Evolutionary conservation across 1,139 yeast genomes (phyloP), one percentile per base, ranked within the genome.

Genomic region (Meyerozyma elateridarum): DNA sequence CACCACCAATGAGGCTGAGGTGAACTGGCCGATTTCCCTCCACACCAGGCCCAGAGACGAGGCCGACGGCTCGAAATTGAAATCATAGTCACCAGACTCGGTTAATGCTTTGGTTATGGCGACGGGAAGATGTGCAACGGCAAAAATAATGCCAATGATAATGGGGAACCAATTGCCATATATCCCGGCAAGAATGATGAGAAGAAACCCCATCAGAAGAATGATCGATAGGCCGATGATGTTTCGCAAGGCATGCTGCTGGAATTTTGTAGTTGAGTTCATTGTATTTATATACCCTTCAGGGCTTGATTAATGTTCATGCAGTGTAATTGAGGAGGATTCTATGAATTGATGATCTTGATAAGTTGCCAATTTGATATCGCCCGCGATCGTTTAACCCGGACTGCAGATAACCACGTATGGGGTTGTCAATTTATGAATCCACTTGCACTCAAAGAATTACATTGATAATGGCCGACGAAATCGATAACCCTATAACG

Each of bases 91-190:
- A 24, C 62, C 54, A 14, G 57, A 53, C 26, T 42, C 50, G n/a
- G 58, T 39, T 8, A 61, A 32, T 2, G 64, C 61, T 16, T 53
- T 56, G 16, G 72, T 50, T 9, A 68, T 49, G 6, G 56, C 71
- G 20, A 79, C 72, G 2, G 95, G 95, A 25, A 83, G 46, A 38
- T 87, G 88, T 3, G 94, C 91, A 26, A 77, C 49, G 25, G 78
- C 65, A 50, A 61, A 73, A 31, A 55, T 57, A 37, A 65, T 49
- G 43, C 79, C 80, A 39, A 75, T 73, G 29, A 79, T 61, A 25
- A 82, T 65, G 3, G 95, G 93, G 42, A 74, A 67, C 94, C 94
- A 85, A 53, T 81, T 83, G 33, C 83, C 82, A 51, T 70, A 79
- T 13, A 83, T 64, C 15, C 89, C 85, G 11, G 93, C 85, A 14